Conservation (phyloP, 2,329 filamentous ascomycete genomes). For the Gaeumannomyces sp. region DNA sequence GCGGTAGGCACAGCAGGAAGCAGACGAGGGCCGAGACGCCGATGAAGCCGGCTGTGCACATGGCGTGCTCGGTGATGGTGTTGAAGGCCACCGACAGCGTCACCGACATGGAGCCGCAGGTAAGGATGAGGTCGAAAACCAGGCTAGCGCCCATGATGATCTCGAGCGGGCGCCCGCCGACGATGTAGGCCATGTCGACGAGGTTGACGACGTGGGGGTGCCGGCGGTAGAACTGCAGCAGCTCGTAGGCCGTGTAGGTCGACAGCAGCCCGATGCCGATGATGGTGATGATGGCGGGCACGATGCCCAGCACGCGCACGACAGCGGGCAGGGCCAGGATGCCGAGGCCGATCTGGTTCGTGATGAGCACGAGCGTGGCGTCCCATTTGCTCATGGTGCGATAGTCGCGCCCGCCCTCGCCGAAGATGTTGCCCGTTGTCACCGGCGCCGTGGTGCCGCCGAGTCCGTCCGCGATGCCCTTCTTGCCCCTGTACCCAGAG, state of each 20-base stretch:
- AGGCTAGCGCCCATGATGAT: slow-evolving; percentile 5
- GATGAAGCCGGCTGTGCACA: slow-evolving; percentile 9
- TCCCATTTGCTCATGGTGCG: slow-evolving; percentile 3
- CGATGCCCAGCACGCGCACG: slow-evolving; percentile 6
- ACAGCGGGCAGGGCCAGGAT: slow-evolving; percentile 5
- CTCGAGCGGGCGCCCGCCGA: slow-evolving; percentile 6
- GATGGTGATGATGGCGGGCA: slow-evolving; percentile 2
- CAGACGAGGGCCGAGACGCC: slow-evolving; percentile 2
- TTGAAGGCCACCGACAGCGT: slow-evolving; percentile 6
- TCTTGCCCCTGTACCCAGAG: not conserved
- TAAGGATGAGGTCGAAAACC: not conserved
- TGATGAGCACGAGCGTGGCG: slow-evolving; percentile 7
- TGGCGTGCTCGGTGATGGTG: slow-evolving; percentile 3
- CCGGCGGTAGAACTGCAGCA: slow-evolving; percentile 9
- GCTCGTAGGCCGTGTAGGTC: slow-evolving; percentile 8
- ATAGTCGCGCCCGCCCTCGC: slow-evolving; percentile 6
- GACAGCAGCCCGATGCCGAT: slow-evolving; percentile 7
- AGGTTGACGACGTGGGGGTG: slow-evolving; percentile 9
- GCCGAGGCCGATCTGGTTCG: slow-evolving; percentile 2
- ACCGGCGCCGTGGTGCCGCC: too few relatives aligned
- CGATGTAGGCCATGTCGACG: slow-evolving; percentile 7
- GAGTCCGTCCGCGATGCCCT: not conserved
- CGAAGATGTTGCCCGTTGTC: slow-evolving; percentile 1
- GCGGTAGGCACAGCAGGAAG: slow-evolving; percentile 8
- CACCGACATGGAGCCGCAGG: slow-evolving; percentile 5